Base-by-base conservation (phyloP, 129 eudicot species). In the Smallanthus sonchifolius region DNA sequence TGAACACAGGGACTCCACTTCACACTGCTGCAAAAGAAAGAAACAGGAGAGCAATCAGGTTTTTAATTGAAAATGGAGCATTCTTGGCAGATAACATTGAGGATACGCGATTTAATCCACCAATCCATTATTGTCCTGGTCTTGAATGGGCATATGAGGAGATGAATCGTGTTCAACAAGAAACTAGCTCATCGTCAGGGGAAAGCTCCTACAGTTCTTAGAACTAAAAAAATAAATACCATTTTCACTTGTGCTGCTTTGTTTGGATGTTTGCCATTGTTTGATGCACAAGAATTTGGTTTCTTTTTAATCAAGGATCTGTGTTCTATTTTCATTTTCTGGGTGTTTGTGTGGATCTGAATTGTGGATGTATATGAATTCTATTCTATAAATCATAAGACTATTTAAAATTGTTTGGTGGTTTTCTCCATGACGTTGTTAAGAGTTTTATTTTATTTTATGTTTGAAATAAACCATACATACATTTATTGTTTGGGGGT, bases 111-210 rank as follows among this genome's bases (percentile, higher is more conserved):
- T 95, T 95, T 78, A 95, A 95, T 79, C 99, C 97, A 8, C 97
- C 99, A 0, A 77, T 88, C 35, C 99, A 95, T 69, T 95, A 95
- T 65, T 91, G 97, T 71, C 87, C 91, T 65, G 98, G 97, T 67
- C 99, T 95, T 70, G 99, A 95, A 66, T 91, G 91, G 91, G 99
- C 97, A 47, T 91, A 95, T 42, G 97, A 95, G 40, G 96, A 95
- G 81, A 77, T 88, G 89, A 87, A 82, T 62, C 97, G 97, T 39
- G 69, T 88, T 8, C 93, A 86, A 62, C 83, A 56, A 38, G 96
- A 88, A 65, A 84, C 45, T 57, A 65, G 82, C 54, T 87, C 92
- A 24, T 91, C 95, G 6, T 86, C 89, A 6, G 86, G 86, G 1
- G 95, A 84, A 48, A 72, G 90, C 5, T 87, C 95, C 24, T 78